Base-by-base conservation (phyloP, 345 rosid genomes). In the Rhizophora apiculata region DNA sequence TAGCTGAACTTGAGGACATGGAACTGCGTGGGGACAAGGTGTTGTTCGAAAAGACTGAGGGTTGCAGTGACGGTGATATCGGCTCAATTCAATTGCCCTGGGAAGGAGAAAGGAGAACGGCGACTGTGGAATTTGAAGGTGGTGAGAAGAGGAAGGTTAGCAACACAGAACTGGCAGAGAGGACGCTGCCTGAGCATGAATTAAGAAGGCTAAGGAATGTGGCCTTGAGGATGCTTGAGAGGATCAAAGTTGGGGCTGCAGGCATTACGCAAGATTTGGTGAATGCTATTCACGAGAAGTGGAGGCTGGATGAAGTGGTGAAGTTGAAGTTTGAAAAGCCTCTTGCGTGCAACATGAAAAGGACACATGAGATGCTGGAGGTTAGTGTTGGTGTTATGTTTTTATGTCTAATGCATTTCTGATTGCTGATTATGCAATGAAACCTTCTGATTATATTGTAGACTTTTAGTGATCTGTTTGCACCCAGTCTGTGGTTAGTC, bases 301-400 rank as follows among this genome's bases (percentile, higher is more conserved):
- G 97, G 98, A 87, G 77, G 77, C 68, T 76, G 74, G 90, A 89
- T 82, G 96, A 89, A 79, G 89, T 94, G 63, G 91, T 91, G 65
- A 94, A 91, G 82, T 78, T 91, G 77, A 94, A 88, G 83, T 89
- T 91, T 71, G 81, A 79, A 65, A 88, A 78, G 75, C 89, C 97
- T 39, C 85, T 67, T 71, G 80, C 97, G 6, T 84, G 79, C 61
- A 82, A 91, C 74, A 94, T 94, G 98, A 94, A 79, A 84, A 87
- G 90, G 77, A 82, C 92, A 60, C 97, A 91, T 34, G 85, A 88
- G 73, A 74, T 73, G 46, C 71, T 94, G 76, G 97, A 94, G 97
- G 98, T 93, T 59, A 76, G 94, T 68, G 64, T 67, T 72, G 63
- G 22, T 31, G 20, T 65, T 19, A 39, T 52, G 27, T 59, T 68